Evolutionary conservation across 2,329 filamentous ascomycete genomes (phyloP).

Genomic region (Claviceps sp.): DNA sequence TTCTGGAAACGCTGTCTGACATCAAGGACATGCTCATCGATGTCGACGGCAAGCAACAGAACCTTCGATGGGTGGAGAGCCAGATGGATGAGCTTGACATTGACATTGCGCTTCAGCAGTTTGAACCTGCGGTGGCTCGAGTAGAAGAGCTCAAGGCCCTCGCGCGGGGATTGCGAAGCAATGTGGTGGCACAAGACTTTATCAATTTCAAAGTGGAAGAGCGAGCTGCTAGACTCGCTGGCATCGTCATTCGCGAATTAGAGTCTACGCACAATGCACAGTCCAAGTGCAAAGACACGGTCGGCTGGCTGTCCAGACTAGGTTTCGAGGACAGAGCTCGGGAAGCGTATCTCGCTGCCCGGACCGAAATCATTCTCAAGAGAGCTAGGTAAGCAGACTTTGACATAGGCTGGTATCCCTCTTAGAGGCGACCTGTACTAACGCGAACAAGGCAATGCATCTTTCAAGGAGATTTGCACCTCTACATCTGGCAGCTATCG

Average conservation of each 20-base stretch:
- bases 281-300: conserved; percentile 64
- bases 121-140: conserved; percentile 69
- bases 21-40: conserved; percentile 86
- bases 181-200: conserved; percentile 77
- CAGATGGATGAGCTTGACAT: conserved; percentile 96
- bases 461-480: conserved; percentile 83
- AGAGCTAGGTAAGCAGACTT: conserved; percentile 52
- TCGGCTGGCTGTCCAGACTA: conserved; percentile 71
- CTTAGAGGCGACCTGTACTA: background rate
- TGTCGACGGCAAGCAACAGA: conserved; percentile 92
- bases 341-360: conserved; percentile 71
- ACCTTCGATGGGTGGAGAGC: conserved; percentile 85
- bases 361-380: conserved; percentile 66
- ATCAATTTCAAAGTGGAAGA: conserved; percentile 87
- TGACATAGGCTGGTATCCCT: no score
- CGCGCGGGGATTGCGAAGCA: conserved; percentile 69
- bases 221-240: conserved; percentile 63
- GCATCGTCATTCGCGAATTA: conserved; percentile 63
- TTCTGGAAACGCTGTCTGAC: conserved; percentile 65
- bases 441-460: conserved; percentile 60
- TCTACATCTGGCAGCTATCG: conserved; percentile 90
- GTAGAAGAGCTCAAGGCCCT: conserved; percentile 78
- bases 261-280: conserved; percentile 65
- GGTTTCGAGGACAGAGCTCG: conserved; percentile 84
- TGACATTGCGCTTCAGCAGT: conserved; percentile 79